These are phyloP conservation scores for Thyridium curvatum DNA, from an alignment of 2,329 filamentous ascomycete genomes.

Conservation along the genomic window DNA sequence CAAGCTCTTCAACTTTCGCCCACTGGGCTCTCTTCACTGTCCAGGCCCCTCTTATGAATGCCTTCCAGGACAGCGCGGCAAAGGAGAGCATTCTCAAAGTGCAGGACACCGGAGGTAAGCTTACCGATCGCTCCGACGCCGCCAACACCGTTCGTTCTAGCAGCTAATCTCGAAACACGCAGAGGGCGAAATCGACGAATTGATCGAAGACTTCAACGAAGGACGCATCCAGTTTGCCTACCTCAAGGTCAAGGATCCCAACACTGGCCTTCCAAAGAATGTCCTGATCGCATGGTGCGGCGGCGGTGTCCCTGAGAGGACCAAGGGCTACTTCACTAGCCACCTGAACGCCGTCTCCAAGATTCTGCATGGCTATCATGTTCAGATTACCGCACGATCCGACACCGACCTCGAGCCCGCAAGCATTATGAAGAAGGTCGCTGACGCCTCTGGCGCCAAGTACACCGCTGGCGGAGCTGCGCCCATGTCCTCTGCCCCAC, in stretches of 20 bases:
- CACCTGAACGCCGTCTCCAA: slow-evolving; percentile 86
- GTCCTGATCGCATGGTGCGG: slow-evolving; percentile 96
- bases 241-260: slow-evolving; percentile 92
- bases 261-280: slow-evolving; percentile 81
- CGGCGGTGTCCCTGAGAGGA: slow-evolving; percentile 94
- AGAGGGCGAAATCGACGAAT: slow-evolving; percentile 87
- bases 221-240: slow-evolving; percentile 96
- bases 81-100: slow-evolving; percentile 97
- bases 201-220: slow-evolving; percentile 95
- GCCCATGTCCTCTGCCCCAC: slow-evolving; percentile 51
- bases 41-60: slow-evolving; percentile 83
- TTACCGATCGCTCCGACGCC: slow-evolving; percentile 1
- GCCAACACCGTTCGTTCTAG: slow-evolving; percentile 7
- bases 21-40: slow-evolving; percentile 96
- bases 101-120: slow-evolving; percentile 75
- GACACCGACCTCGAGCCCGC: slow-evolving; percentile 84
- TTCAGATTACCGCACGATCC: slow-evolving; percentile 92
- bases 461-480: slow-evolving; percentile 68
- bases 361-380: slow-evolving; percentile 92
- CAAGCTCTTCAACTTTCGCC: slow-evolving; percentile 71
- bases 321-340: slow-evolving; percentile 97
- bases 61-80: slow-evolving; percentile 77
- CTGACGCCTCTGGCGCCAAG: slow-evolving; percentile 90
- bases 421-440: slow-evolving; percentile 84
- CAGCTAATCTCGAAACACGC: slow-evolving; percentile 2